phyloP scores from a whole-genome alignment of 345 rosid genomes.

The Melaleuca alternifolia region DNA sequence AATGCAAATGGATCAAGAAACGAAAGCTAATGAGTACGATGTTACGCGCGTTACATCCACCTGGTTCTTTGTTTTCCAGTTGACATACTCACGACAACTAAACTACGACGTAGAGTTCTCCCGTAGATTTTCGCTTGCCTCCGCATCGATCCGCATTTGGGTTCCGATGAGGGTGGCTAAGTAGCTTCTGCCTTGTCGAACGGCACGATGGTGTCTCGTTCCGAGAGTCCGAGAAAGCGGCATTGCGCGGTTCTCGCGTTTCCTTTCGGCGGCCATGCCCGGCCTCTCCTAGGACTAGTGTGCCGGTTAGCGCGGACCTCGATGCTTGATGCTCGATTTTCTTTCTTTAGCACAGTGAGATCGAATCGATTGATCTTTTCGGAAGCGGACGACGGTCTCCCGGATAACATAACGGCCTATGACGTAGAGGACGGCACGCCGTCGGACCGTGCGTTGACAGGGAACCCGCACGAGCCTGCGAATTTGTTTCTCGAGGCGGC shows the following conservation, averaged over 20 bases:
- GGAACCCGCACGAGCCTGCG: slow-evolving; percentile 23
- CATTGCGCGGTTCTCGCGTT: slow-evolving; percentile 55
- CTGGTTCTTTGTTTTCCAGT: not conserved
- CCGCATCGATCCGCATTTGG: not conserved
- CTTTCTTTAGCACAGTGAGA: slow-evolving; percentile 35
- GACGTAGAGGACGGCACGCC: slow-evolving; percentile 25
- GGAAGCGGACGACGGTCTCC: not conserved
- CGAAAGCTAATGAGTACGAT: not conserved
- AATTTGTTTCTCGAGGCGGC: slow-evolving; percentile 35
- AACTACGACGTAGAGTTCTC: not conserved
- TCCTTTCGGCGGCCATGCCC: slow-evolving; percentile 47
- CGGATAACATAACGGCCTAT: slow-evolving; percentile 24
- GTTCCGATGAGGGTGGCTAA: not conserved
- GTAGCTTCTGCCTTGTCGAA: not conserved
- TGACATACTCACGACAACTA: not conserved
- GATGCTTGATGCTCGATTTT: slow-evolving; percentile 28
- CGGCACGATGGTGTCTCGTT: not conserved
- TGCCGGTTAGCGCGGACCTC: slow-evolving; percentile 25
- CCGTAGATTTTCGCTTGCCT: not conserved
- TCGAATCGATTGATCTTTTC: slow-evolving; percentile 24
- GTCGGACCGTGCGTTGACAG: slow-evolving; percentile 3
- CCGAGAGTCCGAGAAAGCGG: not conserved
- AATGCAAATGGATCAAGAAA: not conserved
- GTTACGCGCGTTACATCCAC: not conserved
- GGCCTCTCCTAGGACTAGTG: slow-evolving; percentile 33